Evolutionary conservation across 2,329 filamentous ascomycete species (phyloP).

Genomic region (Coniosporium tulheliwenetii): DNA sequence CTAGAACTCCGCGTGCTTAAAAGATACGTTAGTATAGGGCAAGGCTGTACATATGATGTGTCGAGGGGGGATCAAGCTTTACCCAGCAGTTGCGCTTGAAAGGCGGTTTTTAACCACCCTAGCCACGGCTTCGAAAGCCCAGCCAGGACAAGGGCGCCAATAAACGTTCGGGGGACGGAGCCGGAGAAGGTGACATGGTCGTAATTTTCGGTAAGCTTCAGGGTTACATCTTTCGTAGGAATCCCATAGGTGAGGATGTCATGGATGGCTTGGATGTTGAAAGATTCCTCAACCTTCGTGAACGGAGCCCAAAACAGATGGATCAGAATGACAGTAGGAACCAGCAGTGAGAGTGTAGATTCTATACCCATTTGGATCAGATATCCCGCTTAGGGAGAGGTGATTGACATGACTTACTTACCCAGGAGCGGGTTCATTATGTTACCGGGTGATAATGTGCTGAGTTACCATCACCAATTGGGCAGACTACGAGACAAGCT

Average conservation of each 20-base stretch:
- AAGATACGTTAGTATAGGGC: neutral
- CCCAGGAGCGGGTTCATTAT: no score
- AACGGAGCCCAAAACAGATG: conserved; percentile 49
- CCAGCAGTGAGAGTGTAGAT: conserved; percentile 24
- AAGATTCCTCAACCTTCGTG: conserved; percentile 97
- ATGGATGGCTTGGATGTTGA: conserved; percentile 88
- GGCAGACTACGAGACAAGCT: no score
- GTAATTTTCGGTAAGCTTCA: conserved; percentile 48
- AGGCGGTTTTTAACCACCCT: conserved; percentile 36
- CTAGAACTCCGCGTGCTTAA: conserved; percentile 59
- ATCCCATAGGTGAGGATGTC: conserved; percentile 75
- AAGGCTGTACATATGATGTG: neutral
- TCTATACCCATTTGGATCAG: neutral
- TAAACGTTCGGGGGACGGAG: conserved; percentile 79
- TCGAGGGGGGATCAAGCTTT: conserved; percentile 4
- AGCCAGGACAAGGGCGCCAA: conserved; percentile 65
- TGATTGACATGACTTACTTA: no score
- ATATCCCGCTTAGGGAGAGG: neutral
- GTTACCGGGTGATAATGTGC: no score
- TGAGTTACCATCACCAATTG: no score
- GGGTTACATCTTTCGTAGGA: conserved; percentile 38
- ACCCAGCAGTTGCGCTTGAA: conserved; percentile 44
- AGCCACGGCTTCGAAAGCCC: conserved; percentile 54
- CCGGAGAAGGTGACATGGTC: conserved; percentile 88
- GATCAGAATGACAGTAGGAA: conserved; percentile 34